Evolutionary conservation across 495 filamentous ascomycete species (phyloP).

Genomic region (Hypoxylon intermedium): DNA sequence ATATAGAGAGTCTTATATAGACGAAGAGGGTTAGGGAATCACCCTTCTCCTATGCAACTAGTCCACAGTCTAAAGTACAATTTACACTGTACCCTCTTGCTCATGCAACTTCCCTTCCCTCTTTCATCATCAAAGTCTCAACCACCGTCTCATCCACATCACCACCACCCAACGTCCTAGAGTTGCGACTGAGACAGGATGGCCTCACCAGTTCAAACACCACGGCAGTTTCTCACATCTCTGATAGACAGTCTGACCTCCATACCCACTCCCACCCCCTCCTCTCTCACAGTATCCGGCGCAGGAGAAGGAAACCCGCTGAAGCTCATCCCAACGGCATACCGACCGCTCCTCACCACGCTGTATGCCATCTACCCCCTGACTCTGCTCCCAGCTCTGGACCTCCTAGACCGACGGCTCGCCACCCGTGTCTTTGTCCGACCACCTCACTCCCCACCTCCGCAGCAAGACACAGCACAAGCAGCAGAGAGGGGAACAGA

Average conservation of each 20-base stretch:
- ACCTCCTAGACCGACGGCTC: slow-evolving; percentile 77
- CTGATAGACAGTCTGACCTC: slow-evolving; percentile 53
- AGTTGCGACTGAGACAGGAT: slow-evolving; percentile 1
- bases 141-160: neutral
- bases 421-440: slow-evolving; percentile 55
- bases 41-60: neutral
- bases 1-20: too few species aligned
- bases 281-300: neutral
- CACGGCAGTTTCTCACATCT: slow-evolving; percentile 53
- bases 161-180: neutral
- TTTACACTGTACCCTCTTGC: slow-evolving; percentile 9
- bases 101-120: neutral
- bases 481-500: neutral
- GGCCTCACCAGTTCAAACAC: slow-evolving; percentile 42
- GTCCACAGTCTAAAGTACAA: slow-evolving; percentile 17
- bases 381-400: slow-evolving; percentile 74
- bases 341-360: slow-evolving; percentile 60
- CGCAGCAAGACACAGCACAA: neutral
- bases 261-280: slow-evolving; percentile 38
- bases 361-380: slow-evolving; percentile 70
- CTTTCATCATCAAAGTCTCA: neutral
- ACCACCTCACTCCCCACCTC: slow-evolving; percentile 30
- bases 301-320: slow-evolving; percentile 47
- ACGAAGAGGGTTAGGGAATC: neutral
- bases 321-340: slow-evolving; percentile 43